Percentiles rank a stretch among this genome's conserved stretches.
phyloP scores from a whole-genome alignment of 192 early-diverging fungal genomes.

The Entomortierella parvispora region DNA sequence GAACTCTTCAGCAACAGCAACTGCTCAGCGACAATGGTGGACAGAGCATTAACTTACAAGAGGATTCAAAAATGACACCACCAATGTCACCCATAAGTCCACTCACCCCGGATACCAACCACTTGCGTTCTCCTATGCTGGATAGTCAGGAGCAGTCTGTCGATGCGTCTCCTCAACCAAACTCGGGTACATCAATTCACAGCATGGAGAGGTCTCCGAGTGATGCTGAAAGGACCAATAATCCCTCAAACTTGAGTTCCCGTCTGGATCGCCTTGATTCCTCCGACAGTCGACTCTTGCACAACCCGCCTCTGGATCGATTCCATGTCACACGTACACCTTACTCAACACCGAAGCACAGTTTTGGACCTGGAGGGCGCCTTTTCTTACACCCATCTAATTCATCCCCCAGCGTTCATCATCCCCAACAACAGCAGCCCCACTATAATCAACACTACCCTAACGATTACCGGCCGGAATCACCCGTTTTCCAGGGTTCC shows the following conservation, averaged over 20 bases:
- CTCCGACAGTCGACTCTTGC: not conserved
- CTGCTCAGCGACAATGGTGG: not conserved
- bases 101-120: constrained; percentile 27
- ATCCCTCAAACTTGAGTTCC: not conserved
- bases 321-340: constrained; percentile 19
- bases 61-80: constrained; percentile 25
- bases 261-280: not conserved
- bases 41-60: not conserved
- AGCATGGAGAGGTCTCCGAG: not conserved
- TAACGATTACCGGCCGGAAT: constrained; percentile 34
- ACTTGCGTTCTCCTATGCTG: not conserved
- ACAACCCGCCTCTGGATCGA: not conserved
- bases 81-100: constrained; percentile 33
- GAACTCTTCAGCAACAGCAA: constrained; percentile 15
- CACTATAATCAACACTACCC: constrained; percentile 1
- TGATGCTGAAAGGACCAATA: too few relatives aligned
- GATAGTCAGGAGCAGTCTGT: not conserved
- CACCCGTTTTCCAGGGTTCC: constrained; percentile 45
- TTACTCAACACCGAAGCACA: constrained; percentile 32
- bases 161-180: not conserved
- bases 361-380: not conserved
- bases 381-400: constrained; percentile 8
- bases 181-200: not conserved
- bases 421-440: not conserved
- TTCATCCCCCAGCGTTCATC: not conserved